Percentiles rank a stretch among this genome's conserved stretches.
Conservation (phyloP, 2,329 filamentous ascomycete species). For the Aspergillus sp. region DNA sequence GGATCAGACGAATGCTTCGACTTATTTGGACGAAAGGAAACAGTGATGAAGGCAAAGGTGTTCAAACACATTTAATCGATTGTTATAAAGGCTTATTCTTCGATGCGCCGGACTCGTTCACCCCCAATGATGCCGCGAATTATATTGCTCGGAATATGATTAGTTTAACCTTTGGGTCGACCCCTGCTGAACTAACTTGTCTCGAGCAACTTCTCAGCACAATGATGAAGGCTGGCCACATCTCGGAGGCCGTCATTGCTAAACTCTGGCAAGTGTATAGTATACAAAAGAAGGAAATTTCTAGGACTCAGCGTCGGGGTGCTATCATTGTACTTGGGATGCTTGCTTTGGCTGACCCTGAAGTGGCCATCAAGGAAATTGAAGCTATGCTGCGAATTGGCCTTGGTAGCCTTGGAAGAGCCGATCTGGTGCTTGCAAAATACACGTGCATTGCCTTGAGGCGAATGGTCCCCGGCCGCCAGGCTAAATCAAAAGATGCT, state of each 20-base stretch:
- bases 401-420: constrained; percentile 71
- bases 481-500: constrained; percentile 64
- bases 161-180: constrained; percentile 92
- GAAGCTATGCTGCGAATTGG: constrained; percentile 90
- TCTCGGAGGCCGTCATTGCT: constrained; percentile 77
- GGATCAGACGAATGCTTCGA: constrained; percentile 91
- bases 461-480: constrained; percentile 83
- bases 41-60: constrained; percentile 96
- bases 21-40: constrained; percentile 99
- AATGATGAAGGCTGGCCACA: constrained; percentile 92
- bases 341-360: constrained; percentile 86
- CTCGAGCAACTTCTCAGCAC: constrained; percentile 90
- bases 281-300: constrained; percentile 88
- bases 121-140: constrained; percentile 82
- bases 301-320: constrained; percentile 80
- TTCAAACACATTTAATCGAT: constrained; percentile 93
- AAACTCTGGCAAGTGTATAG: constrained; percentile 99
- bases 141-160: constrained; percentile 99
- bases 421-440: constrained; percentile 83
- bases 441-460: constrained; percentile 92
- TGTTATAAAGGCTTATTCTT: constrained; percentile 96
- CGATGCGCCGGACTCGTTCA: constrained; percentile 85
- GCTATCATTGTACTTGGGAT: constrained; percentile 96
- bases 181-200: constrained; percentile 89
- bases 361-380: constrained; percentile 92